Evolutionary conservation across 306 rosid genomes (phyloP).

Genomic region (Styphnolobium japonicum): DNA sequence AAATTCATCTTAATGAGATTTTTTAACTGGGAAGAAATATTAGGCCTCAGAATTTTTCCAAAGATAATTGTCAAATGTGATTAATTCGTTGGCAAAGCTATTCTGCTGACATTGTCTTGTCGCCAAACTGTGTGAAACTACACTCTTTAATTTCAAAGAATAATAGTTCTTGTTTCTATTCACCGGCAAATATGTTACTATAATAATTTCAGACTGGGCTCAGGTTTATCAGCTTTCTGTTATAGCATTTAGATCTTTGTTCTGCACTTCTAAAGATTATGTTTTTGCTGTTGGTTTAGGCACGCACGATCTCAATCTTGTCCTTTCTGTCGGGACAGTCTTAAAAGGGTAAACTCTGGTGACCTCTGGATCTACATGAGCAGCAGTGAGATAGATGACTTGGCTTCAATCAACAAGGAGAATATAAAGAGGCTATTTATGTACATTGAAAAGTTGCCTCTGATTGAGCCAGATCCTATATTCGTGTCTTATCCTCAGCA

Average conservation of each 20-base stretch:
- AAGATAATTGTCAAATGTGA: background rate
- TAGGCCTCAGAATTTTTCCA: background rate
- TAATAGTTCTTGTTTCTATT: background rate
- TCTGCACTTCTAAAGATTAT: background rate
- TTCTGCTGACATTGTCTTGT: background rate
- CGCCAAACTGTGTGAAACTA: background rate
- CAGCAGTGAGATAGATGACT: constrained; percentile 53
- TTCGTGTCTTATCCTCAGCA: constrained; percentile 35
- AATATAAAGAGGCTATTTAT: constrained; percentile 61
- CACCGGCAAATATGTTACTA: background rate
- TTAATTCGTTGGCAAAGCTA: background rate
- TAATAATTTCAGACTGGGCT: too few relatives aligned
- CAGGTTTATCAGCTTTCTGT: too few relatives aligned
- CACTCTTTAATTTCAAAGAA: background rate
- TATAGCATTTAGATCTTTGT: too few relatives aligned
- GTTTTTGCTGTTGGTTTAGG: constrained; percentile 43
- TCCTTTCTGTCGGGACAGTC: constrained; percentile 91
- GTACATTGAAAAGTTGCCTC: constrained; percentile 76
- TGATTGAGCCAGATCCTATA: constrained; percentile 50
- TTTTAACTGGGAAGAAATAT: background rate
- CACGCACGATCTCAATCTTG: constrained; percentile 66
- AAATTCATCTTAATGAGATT: background rate
- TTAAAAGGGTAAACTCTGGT: constrained; percentile 64
- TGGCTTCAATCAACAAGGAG: constrained; percentile 62
- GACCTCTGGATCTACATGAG: constrained; percentile 83